Conservation (phyloP, 129 eudicot genomes). For the Escallonia herrerae region DNA sequence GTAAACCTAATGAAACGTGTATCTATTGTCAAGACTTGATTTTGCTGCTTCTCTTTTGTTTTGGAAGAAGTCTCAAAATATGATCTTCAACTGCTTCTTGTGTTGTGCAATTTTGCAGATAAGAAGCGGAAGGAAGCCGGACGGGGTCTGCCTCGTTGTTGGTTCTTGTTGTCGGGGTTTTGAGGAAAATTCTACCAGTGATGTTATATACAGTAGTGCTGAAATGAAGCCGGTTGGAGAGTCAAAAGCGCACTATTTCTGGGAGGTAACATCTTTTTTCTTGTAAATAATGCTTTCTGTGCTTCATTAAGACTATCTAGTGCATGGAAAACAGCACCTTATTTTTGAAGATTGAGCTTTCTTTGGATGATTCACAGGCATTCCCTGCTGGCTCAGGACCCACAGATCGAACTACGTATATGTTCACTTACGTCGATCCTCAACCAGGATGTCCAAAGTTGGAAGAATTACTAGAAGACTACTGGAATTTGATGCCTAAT, state of each 20-base stretch:
- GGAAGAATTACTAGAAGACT: constrained; percentile 88
- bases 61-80: neutral
- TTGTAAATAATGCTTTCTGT: neutral
- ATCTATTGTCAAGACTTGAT: no score
- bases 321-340: no score
- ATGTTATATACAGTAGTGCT: constrained; percentile 82
- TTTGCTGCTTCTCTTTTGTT: no score
- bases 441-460: constrained; percentile 72
- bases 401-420: constrained; percentile 86
- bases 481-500: constrained; percentile 94
- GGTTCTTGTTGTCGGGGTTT: constrained; percentile 94
- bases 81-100: neutral
- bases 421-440: constrained; percentile 91
- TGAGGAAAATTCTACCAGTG: constrained; percentile 60
- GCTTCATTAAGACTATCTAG: no score
- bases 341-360: neutral
- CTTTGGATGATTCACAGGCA: constrained; percentile 46
- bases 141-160: constrained; percentile 94
- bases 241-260: constrained; percentile 79
- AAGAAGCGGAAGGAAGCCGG: constrained; percentile 84
- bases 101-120: constrained; percentile 38
- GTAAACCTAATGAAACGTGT: no score
- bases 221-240: constrained; percentile 63
- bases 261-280: constrained; percentile 55
- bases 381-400: constrained; percentile 99